phyloP scores from a whole-genome alignment of 306 rosid species.

The Begonia masoniana region DNA sequence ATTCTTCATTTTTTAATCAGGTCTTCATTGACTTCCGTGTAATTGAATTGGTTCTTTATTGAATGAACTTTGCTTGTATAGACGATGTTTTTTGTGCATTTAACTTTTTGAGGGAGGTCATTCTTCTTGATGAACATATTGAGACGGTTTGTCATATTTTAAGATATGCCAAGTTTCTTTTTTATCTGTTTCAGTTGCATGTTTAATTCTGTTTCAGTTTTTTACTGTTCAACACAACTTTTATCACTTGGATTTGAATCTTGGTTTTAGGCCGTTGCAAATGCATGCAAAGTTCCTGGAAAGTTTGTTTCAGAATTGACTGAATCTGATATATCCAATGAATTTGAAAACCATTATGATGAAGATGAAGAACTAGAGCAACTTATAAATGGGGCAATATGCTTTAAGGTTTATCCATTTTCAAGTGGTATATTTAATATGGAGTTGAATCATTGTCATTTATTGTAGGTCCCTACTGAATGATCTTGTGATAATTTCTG shows the following conservation, averaged over 20 bases:
- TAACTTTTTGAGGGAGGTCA: too few relatives aligned
- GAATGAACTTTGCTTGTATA: background rate
- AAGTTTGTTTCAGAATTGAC: slow-evolving; percentile 37
- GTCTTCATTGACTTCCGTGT: background rate
- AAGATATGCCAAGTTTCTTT: background rate
- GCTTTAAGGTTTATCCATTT: slow-evolving; percentile 71
- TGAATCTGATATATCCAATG: slow-evolving; percentile 52
- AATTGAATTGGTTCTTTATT: background rate
- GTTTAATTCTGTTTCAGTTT: background rate
- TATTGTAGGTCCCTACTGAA: background rate
- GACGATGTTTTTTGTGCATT: too few relatives aligned
- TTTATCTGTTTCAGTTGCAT: background rate
- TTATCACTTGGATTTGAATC: background rate
- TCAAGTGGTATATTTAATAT: slow-evolving; percentile 41
- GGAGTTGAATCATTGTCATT: slow-evolving; percentile 6
- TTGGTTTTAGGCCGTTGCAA: slow-evolving; percentile 66
- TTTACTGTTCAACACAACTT: background rate
- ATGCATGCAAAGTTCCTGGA: slow-evolving; percentile 68
- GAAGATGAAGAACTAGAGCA: slow-evolving; percentile 76
- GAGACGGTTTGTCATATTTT: background rate
- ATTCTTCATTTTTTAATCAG: background rate
- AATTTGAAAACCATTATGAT: slow-evolving; percentile 39
- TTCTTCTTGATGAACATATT: too few relatives aligned
- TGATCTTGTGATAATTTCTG: background rate
- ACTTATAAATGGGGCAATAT: slow-evolving; percentile 64